Percentiles rank a stretch among this genome's conserved stretches.
These are phyloP conservation scores for Borovskyia barvae DNA, from an alignment of 208 protist species.

Conservation along the genomic window DNA sequence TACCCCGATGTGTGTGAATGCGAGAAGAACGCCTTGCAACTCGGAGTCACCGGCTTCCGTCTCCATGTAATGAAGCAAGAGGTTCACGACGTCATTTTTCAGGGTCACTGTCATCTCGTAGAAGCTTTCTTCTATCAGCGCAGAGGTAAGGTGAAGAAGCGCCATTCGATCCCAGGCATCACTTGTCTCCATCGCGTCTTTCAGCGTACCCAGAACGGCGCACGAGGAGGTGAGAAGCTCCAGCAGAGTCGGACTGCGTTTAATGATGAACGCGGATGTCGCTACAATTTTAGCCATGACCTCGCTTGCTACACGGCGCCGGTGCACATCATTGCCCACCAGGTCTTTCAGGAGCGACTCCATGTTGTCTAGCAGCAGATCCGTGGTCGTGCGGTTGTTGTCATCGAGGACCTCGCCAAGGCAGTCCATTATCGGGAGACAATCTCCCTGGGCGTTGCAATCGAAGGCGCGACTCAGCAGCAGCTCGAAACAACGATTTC, in stretches of 20 bases:
- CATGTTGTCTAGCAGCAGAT: conserved; percentile 56
- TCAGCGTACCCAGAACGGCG: conserved; percentile 44
- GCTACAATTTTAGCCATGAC: conserved; percentile 68
- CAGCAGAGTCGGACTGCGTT: conserved; percentile 66
- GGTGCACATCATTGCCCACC: conserved; percentile 3
- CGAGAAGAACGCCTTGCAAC: conserved; percentile 56
- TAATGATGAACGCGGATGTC: conserved; percentile 53
- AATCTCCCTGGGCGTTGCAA: conserved; percentile 38
- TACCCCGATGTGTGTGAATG: conserved; percentile 42
- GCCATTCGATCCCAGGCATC: conserved; percentile 67
- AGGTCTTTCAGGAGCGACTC: conserved; percentile 28
- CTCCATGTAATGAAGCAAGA: conserved; percentile 47
- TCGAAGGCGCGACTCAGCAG: conserved; percentile 59
- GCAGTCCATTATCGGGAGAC: conserved; percentile 33
- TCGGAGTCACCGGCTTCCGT: conserved; percentile 39
- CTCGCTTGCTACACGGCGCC: conserved; percentile 60
- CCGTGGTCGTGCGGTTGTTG: conserved; percentile 71
- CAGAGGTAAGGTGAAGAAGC: conserved; percentile 51
- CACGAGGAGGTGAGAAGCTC: conserved; percentile 58
- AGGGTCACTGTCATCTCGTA: conserved; percentile 62
- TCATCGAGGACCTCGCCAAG: conserved; percentile 65
- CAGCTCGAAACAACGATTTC: conserved; percentile 53
- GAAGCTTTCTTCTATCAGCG: conserved; percentile 68
- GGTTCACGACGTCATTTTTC: conserved; percentile 35
- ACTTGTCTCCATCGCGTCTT: conserved; percentile 50